Percentiles rank a stretch among this genome's conserved stretches.
Evolutionary conservation across 1,139 yeast species (phyloP).

Genomic region (Kluyveromyces sp.): DNA sequence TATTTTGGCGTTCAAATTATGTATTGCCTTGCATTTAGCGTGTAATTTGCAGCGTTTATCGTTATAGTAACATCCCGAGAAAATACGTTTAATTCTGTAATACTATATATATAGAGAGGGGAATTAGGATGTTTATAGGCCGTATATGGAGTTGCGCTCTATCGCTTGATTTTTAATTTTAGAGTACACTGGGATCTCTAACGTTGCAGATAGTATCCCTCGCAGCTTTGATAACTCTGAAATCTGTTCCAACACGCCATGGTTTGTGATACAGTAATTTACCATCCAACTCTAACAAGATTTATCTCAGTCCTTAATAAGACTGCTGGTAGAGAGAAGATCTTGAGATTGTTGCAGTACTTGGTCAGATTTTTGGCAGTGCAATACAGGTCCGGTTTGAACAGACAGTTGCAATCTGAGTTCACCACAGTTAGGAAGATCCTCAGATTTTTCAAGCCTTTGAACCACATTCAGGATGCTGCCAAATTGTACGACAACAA

Average conservation of each 20-base stretch:
- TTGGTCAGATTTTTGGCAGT: constrained; percentile 63
- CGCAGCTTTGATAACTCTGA: too few species aligned
- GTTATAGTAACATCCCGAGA: neutral
- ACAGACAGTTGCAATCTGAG: constrained; percentile 53
- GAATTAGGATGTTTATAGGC: neutral
- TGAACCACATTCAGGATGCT: constrained; percentile 66
- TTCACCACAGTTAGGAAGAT: constrained; percentile 63
- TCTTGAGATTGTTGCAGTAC: constrained; percentile 75
- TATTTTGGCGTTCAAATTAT: too few species aligned
- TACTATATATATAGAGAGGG: neutral
- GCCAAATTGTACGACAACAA: constrained; percentile 65
- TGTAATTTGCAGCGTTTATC: too few species aligned
- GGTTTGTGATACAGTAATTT: constrained; percentile 61
- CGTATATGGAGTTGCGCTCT: too few species aligned
- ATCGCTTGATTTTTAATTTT: too few species aligned
- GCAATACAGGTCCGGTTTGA: constrained; percentile 51
- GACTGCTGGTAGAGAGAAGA: constrained; percentile 72
- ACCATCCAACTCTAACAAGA: constrained; percentile 69
- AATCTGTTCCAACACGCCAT: too few species aligned
- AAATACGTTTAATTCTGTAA: too few species aligned
- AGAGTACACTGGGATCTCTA: too few species aligned
- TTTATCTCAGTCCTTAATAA: constrained; percentile 59
- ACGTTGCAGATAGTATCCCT: too few species aligned
- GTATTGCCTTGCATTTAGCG: too few species aligned
- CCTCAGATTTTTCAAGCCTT: constrained; percentile 77